These are phyloP conservation scores for Russula sp. DNA, from an alignment of 768 basidiomycete species.

Conservation along the genomic window DNA sequence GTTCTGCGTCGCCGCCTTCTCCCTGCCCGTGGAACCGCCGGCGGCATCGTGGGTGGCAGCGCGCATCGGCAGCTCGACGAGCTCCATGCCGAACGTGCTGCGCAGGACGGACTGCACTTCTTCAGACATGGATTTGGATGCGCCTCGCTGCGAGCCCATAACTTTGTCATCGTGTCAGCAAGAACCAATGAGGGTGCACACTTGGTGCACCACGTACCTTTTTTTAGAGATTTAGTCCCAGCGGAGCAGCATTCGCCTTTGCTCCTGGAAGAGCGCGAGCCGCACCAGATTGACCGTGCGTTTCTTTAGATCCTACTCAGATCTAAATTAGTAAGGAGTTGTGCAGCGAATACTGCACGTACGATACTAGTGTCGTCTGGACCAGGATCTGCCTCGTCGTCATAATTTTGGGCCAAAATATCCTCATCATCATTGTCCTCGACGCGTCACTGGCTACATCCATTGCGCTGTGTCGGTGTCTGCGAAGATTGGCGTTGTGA, in stretches of 20 bases:
- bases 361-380: conserved; percentile 22
- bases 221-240: conserved; percentile 86
- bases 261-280: conserved; percentile 76
- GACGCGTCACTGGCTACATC: conserved; percentile 24
- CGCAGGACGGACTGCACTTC: conserved; percentile 59
- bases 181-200: too few relatives aligned
- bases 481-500: conserved; percentile 35
- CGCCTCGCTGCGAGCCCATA: conserved; percentile 42
- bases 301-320: conserved; percentile 54
- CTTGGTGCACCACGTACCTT: too few relatives aligned
- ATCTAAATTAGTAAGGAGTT: background rate
- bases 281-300: conserved; percentile 71
- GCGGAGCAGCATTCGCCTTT: conserved; percentile 56
- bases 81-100: conserved; percentile 74
- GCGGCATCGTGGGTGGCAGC: conserved; percentile 47
- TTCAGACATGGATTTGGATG: conserved; percentile 58
- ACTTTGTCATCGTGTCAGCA: too few relatives aligned
- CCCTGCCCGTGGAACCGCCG: conserved; percentile 31
- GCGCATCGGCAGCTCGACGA: conserved; percentile 68
- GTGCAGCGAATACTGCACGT: background rate
- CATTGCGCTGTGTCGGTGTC: conserved; percentile 27
- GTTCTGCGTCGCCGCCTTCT: too few relatives aligned
- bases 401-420: conserved; percentile 28
- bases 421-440: conserved; percentile 32
- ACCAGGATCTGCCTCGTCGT: conserved; percentile 33